Percentiles rank a stretch among this genome's conserved stretches.
Evolutionary conservation across 768 basidiomycete species (phyloP).

Genomic region (Hydnomerulius pinastri): DNA sequence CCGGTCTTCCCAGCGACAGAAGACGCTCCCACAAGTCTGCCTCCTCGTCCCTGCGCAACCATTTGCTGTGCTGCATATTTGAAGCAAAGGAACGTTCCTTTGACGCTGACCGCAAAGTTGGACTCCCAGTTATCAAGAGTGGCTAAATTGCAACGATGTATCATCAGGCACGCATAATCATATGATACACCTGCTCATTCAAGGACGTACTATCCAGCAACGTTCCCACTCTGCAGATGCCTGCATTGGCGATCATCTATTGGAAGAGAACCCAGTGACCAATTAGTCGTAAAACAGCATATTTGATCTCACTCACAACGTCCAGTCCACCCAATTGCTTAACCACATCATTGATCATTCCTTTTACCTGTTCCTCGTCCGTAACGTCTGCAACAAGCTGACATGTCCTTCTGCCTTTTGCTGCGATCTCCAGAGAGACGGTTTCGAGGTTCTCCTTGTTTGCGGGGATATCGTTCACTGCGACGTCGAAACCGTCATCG

Average conservation of each 20-base stretch:
- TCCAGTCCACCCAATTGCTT: constrained; percentile 12
- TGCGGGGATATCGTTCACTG: constrained; percentile 40
- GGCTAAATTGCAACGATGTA: constrained; percentile 9
- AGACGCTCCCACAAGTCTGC: background rate
- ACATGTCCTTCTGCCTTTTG: background rate
- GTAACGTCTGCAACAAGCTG: constrained; percentile 6
- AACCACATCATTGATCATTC: constrained; percentile 12
- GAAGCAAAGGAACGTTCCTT: constrained; percentile 26
- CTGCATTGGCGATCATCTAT: constrained; percentile 18
- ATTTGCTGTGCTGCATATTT: constrained; percentile 23
- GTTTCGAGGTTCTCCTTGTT: constrained; percentile 6
- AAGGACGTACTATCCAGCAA: constrained; percentile 9
- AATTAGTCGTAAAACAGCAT: background rate
- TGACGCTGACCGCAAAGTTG: constrained; percentile 21
- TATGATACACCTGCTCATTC: too few relatives aligned
- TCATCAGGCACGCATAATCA: too few relatives aligned
- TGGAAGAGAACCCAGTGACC: background rate
- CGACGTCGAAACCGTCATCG: constrained; percentile 1
- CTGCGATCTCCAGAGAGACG: constrained; percentile 1
- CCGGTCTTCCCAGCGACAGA: background rate
- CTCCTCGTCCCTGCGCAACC: constrained; percentile 18
- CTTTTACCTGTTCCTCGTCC: constrained; percentile 7
- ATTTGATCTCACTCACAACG: constrained; percentile 6
- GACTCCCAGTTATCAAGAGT: constrained; percentile 24
- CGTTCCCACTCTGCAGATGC: constrained; percentile 4